A percentile compares a stretch with the other conserved stretches of the same genome.
Conservation (phyloP, 2,329 filamentous ascomycete genomes). For the Ilyonectria sp. region DNA sequence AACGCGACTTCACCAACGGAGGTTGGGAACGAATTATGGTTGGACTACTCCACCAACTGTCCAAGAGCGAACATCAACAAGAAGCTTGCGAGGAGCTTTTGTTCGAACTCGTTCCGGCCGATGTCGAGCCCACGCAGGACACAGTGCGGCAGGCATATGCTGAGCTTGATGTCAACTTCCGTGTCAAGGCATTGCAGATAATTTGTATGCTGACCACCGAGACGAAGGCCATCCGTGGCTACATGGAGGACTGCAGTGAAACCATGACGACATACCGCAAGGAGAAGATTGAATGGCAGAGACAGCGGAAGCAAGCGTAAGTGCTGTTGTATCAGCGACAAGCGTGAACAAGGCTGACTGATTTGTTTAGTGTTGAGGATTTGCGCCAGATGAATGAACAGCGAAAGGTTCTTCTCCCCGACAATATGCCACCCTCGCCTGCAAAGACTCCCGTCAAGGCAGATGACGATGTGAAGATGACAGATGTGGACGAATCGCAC, state of each 20-base stretch:
- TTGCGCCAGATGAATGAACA: slow-evolving; percentile 80
- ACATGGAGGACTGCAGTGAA: slow-evolving; percentile 92
- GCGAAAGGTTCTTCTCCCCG: slow-evolving; percentile 79
- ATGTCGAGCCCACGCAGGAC: slow-evolving; percentile 81
- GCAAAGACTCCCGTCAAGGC: slow-evolving; percentile 63
- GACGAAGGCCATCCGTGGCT: slow-evolving; percentile 87
- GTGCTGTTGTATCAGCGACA: slow-evolving; percentile 49
- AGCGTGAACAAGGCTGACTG: slow-evolving; percentile 20
- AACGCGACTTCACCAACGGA: slow-evolving; percentile 88
- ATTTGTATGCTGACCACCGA: slow-evolving; percentile 88
- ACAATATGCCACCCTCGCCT: slow-evolving; percentile 78
- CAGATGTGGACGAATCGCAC: slow-evolving; percentile 74
- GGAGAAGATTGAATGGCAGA: slow-evolving; percentile 93
- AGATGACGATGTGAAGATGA: slow-evolving; percentile 74
- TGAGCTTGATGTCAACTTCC: slow-evolving; percentile 84
- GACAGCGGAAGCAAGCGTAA: slow-evolving; percentile 78
- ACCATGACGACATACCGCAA: slow-evolving; percentile 97
- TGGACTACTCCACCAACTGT: slow-evolving; percentile 88
- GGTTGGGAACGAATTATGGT: slow-evolving; percentile 94
- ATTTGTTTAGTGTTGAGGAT: slow-evolving; percentile 73
- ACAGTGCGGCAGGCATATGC: slow-evolving; percentile 82
- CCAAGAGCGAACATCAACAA: slow-evolving; percentile 79
- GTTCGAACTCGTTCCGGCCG: slow-evolving; percentile 83
- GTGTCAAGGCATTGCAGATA: slow-evolving; percentile 85
- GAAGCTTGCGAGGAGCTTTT: slow-evolving; percentile 85